Base-by-base conservation (phyloP, 176 grass and related monocot genomes). In the Carex pumila region DNA sequence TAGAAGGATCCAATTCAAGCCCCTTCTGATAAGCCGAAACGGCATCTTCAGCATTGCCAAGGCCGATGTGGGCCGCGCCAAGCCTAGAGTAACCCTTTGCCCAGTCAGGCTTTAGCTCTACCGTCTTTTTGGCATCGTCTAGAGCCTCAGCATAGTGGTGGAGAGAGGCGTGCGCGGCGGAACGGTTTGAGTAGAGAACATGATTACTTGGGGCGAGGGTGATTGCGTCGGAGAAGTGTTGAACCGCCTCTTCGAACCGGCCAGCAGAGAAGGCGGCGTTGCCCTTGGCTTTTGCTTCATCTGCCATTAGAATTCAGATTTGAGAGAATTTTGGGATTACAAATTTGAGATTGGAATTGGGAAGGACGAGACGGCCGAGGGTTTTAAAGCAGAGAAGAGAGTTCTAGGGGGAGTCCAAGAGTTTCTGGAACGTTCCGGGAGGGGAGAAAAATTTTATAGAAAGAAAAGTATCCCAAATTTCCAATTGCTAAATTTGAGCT, bases 81-180 rank as follows among this genome's bases (percentile, higher is more conserved):
- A 99, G 93, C 41, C 96, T 91, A 43, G 93, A 95, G 81, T 99
- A 99, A 5, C 91, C 96, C 96, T 99, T 99, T 21, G 93, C 91
- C 96, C 96, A 99, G 61, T 95, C 96, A 64, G 93, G 91, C 85
- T 91, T 99, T 65, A 99, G 86, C 71, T 93, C 91, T 58, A 99
- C 90, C 3, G 96, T 99, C 93, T 91, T 95, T 71, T 88, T 14
- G 9, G 96, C 96, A 61, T 99, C 96, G 75, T 52, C 81, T 52
- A 99, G 91, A 25, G 96, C 96, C 3, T 91, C 93, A 30, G 86
- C 64, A 85, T 99, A 99, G 85, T 86, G 91, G 85, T 95, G 88
- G 71, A 99, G 56, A 17, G 96, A 99, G 70, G 96, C 96, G 83
- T 92, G 85, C 81, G 96, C 91, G 2, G 96, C 96, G n/a, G 96